These are phyloP conservation scores for Mrakia frigida DNA, from an alignment of 768 basidiomycete species.

Conservation along the genomic window DNA sequence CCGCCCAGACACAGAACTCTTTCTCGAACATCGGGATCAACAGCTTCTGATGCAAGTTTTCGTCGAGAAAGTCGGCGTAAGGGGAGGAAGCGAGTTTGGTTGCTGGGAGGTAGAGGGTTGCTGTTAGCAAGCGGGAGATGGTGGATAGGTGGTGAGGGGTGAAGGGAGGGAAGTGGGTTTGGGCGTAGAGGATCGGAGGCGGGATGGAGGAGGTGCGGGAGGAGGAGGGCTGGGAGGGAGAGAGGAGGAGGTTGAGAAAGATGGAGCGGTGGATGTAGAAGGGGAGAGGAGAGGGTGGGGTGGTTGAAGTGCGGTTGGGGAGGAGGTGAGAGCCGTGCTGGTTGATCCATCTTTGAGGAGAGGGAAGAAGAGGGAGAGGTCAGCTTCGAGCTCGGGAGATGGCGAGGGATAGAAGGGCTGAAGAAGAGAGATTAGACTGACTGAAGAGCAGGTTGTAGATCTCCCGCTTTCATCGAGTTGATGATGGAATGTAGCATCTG, in stretches of 20 bases:
- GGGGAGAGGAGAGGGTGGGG: slow-evolving; percentile 64
- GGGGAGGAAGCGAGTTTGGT: slow-evolving; percentile 39
- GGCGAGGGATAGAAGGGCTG: background rate
- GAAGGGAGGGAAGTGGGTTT: slow-evolving; percentile 59
- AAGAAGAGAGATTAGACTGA: slow-evolving; percentile 45
- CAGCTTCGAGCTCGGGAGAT: slow-evolving; percentile 18
- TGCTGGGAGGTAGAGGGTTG: slow-evolving; percentile 46
- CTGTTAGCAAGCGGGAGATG: slow-evolving; percentile 67
- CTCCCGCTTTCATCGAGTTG: slow-evolving; percentile 34
- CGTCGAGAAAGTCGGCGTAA: slow-evolving; percentile 55
- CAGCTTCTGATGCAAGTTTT: slow-evolving; percentile 17
- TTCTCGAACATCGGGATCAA: slow-evolving; percentile 77
- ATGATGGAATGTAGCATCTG: slow-evolving; percentile 38
- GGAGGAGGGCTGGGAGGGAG: slow-evolving; percentile 38
- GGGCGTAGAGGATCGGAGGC: slow-evolving; percentile 70
- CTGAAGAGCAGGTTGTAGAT: slow-evolving; percentile 63
- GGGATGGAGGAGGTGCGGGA: slow-evolving; percentile 55
- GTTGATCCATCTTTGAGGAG: slow-evolving; percentile 63
- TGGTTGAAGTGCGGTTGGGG: slow-evolving; percentile 47
- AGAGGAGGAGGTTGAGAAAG: slow-evolving; percentile 70
- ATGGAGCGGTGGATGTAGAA: slow-evolving; percentile 87
- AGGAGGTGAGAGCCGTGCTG: slow-evolving; percentile 62
- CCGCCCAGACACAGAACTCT: slow-evolving; percentile 80
- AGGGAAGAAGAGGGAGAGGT: background rate
- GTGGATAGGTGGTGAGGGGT: slow-evolving; percentile 59